Base-by-base conservation (phyloP, 1,139 yeast species). In the Debaryomycetaceae sp. region DNA sequence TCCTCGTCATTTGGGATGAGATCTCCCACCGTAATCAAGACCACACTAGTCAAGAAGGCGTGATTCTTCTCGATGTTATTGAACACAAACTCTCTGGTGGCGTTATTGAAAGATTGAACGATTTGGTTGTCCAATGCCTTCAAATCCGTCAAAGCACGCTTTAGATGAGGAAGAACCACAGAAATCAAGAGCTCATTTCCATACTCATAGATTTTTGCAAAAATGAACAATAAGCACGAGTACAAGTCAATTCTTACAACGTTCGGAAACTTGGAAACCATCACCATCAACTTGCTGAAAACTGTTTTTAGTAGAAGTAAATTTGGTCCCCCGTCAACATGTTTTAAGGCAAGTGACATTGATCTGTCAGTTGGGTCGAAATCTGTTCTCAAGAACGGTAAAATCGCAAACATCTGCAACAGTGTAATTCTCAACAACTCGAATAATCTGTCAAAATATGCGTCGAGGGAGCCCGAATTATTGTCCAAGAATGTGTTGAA, bases 351-450 rank as follows among this genome's bases (percentile, higher is more conserved):
- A 45, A 66, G 53, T 39, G 63, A 59, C 11, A 68, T 63, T 6
- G 66, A 68, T 22, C 65, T 67, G 42, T 64, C 70, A 20, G 56
- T 57, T 4, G 65, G 55, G 49, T 72, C 75, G 49, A 52, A 73
- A 48, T 72, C 76, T 24, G 72, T 75, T 45, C 78, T 73, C 46
- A 85, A 67, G 46, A 83, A 80, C 8, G 95, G 91, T 34, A 87
- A 66, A 6, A 76, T 65, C 36, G 73, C 72, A 37, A 83, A 76
- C 13, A 88, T 66, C 0, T 89, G 84, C 27, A 84, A 70, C 73
- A 87, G 75, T 17, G 80, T 79, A n/a, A 90, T 75, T 52, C 96
- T 74, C 39, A 89, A 68, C 34, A 91, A 70, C 58, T 91, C 97
- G 59, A 90, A 88, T 42, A 88, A 67, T 56, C 87, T 89, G 54